Conservation (phyloP, 176 grass and related monocot species). For the Ampelocalamus luodianensis region DNA sequence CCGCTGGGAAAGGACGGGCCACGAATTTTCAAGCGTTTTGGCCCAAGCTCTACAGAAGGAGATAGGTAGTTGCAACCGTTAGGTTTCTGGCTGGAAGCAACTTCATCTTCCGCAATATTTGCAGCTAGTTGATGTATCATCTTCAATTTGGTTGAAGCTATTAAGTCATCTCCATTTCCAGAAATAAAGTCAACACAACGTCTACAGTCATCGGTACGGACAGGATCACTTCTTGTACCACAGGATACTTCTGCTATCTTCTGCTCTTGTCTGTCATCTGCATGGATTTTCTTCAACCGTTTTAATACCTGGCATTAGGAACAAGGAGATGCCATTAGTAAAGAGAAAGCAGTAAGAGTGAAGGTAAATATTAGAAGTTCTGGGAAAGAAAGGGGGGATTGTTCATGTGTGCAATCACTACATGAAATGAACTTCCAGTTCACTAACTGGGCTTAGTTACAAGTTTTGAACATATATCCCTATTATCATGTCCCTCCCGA, state of each 20-base stretch:
- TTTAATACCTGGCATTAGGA: constrained; percentile 61
- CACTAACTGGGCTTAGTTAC: constrained; percentile 3
- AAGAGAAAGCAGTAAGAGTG: background rate
- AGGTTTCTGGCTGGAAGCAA: constrained; percentile 41
- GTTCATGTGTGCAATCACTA: background rate
- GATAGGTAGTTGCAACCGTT: constrained; percentile 43
- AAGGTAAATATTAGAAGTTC: constrained; percentile 32
- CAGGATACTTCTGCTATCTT: constrained; percentile 34
- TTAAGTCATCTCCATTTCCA: constrained; percentile 48
- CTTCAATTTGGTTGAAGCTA: constrained; percentile 47
- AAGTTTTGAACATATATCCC: constrained; percentile 12
- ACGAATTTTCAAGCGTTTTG: constrained; percentile 69
- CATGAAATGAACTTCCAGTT: constrained; percentile 17
- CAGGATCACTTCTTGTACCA: constrained; percentile 48
- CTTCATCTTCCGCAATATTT: constrained; percentile 34
- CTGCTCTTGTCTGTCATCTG: constrained; percentile 47
- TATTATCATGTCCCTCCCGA: background rate
- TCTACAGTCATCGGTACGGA: constrained; percentile 37
- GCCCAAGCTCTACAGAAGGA: constrained; percentile 53
- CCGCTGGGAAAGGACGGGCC: constrained; percentile 54
- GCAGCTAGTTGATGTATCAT: constrained; percentile 45
- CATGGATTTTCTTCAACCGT: constrained; percentile 80
- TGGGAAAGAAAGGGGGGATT: background rate
- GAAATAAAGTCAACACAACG: constrained; percentile 41
- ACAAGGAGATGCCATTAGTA: constrained; percentile 36